These are phyloP conservation scores for Dichotomocladium elegans DNA, from an alignment of 371 early-diverging fungal species.

Conservation along the genomic window DNA sequence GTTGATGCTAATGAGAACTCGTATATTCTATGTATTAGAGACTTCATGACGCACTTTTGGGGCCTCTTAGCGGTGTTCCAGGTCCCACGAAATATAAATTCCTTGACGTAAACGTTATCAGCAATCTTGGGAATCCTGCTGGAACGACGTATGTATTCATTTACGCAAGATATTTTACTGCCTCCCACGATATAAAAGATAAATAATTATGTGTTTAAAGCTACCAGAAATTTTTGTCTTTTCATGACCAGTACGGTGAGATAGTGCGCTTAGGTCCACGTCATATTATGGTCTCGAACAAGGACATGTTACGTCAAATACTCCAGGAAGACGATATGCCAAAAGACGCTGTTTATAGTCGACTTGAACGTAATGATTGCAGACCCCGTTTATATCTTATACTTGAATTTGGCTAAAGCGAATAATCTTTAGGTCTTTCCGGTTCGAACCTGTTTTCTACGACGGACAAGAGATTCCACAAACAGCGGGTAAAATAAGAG, in stretches of 20 bases:
- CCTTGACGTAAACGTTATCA: conserved; percentile 5
- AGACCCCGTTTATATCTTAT: not conserved
- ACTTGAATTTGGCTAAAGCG: not conserved
- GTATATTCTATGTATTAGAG: too few relatives aligned
- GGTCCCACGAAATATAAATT: conserved; percentile 27
- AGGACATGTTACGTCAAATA: conserved; percentile 25
- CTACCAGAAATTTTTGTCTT: not conserved
- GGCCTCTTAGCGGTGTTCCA: conserved; percentile 24
- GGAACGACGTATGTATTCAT: conserved; percentile 20
- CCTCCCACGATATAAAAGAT: too few relatives aligned
- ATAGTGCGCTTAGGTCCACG: conserved; percentile 14
- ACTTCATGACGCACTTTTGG: conserved; percentile 29
- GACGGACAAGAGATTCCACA: conserved; percentile 24
- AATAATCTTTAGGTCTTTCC: conserved; percentile 1
- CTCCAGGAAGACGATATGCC: conserved; percentile 15
- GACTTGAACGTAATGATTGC: not conserved
- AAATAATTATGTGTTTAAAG: not conserved
- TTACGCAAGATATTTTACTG: not conserved
- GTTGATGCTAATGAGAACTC: too few relatives aligned
- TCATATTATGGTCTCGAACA: conserved; percentile 17
- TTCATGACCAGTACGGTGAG: conserved; percentile 18
- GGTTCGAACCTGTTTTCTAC: conserved; percentile 21
- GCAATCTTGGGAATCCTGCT: conserved; percentile 13
- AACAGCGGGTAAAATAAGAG: conserved; percentile 29
- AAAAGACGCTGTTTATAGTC: conserved; percentile 9